Base-by-base conservation (phyloP, 805 yeast species). In the Teunomyces tritomae region DNA sequence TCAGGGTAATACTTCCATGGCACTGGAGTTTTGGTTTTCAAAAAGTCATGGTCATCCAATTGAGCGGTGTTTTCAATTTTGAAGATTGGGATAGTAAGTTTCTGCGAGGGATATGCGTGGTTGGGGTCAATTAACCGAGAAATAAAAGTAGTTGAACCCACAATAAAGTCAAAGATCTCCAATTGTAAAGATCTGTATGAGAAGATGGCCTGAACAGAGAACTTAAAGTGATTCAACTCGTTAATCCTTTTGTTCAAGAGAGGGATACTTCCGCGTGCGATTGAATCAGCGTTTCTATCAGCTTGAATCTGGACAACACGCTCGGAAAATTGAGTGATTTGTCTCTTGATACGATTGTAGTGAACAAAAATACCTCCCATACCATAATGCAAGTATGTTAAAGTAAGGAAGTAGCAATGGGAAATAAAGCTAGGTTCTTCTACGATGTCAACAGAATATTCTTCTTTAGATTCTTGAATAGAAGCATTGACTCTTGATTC, bases 1-100 rank as follows among this genome's bases (percentile, higher is more conserved):
- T 94, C 98, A 0, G 99, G 99, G 51, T 75, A 85, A 62, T 80
- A 87, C 57, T 82, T 84, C 78, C 92, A 89, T 1, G 94, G 94
- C 13, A 65, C 57, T 4, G 95, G 92, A 0, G 92, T 77, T 51
- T 82, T 70, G 8, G 75, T 67, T 57, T 87, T 78, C 56, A 86
- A 71, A 57, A 77, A 83, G 39, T 85, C 92, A n/a, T 83, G 80
- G 63, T 86, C 87, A 57, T 87, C 92, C 40, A 84, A 79, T 59
- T 84, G 82, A 51, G 85, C 84, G 29, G 85, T 80, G 45, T 81
- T 80, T 39, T 73, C 71, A 44, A 82, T 76, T 57, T 84, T 80
- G 46, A 73, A 70, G 20, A 85, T 77, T 9, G 84, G 79, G 27
- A 89, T 71, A 1, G 64, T 47, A 2, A 88, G 57, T 28, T 73